Evolutionary conservation across 208 protist genomes (phyloP), one percentile per base, ranked within the genome.

Genomic region (Leptomonas seymouri): DNA sequence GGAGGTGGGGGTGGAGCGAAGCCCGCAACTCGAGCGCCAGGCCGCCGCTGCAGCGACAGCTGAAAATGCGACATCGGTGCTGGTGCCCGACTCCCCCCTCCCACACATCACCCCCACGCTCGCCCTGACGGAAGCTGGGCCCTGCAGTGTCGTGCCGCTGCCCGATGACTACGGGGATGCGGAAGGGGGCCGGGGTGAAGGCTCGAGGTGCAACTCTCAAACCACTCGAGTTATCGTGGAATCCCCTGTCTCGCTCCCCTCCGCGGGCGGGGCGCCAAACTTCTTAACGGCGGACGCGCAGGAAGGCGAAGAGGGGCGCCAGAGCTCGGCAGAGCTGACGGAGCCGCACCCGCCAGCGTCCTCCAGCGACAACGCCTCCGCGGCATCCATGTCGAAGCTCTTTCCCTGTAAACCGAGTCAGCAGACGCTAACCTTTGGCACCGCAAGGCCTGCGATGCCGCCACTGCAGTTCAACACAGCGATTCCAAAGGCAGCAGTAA

Each of bases 151-250:
- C 15, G 63, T 57, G 20, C 67, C 74, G 12, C 53, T 74, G 50
- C 74, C 74, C 3, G 60, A 73, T 60, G 36, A 68, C 61, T 57
- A 74, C 60, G 53, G 27, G 8, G 54, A 73, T 9, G 36, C 30
- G 1, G 59, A 44, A 18, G 27, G 66, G 15, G 28, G 20, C 34
- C 30, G n/a, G 34, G 20, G 25, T 21, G 36, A n/a, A 2, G 42
- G 45, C 49, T n/a, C 3, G 30, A 56, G 71, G 21, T 69, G 71
- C 55, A 76, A 76, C 54, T 64, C 62, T 42, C 55, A 70, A 36
- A 69, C 39, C 23, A 21, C 62, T 7, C 71, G 27, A n/a, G 70
- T 64, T 9, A 39, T 39, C 6, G 71, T 54, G 6, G 56, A 59
- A 49, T 55, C 63, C 14, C 62, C 71, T 12, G 23, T 55, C 18